Base-by-base conservation (phyloP, 805 yeast genomes). In the Ogataea minuta region DNA sequence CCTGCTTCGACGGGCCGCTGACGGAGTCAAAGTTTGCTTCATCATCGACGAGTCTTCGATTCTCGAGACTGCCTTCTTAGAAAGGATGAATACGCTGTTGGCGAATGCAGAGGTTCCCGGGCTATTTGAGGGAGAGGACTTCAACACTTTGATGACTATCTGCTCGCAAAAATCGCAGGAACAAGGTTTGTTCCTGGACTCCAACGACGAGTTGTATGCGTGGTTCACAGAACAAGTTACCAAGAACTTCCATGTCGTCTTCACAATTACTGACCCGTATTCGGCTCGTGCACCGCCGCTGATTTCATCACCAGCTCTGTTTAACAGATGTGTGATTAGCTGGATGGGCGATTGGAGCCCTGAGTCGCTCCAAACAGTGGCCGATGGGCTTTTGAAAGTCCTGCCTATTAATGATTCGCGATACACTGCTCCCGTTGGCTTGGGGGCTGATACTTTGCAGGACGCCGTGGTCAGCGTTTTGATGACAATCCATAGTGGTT, bases 91-190 rank as follows among this genome's bases (percentile, higher is more conserved):
- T 52, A 86, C 95, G 0, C 64, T 91, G n/a, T 69, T 91, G 26
- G 96, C 97, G 0, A 91, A 91, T 60, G 85, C 95, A 0, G 97
- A 91, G 53, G 72, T 89, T 26, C 96, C 96, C 1, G 96, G 95
- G 4, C 64, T 91, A 10, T 91, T 87, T 58, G 84, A 77, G 40
- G 89, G 80, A 0, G 95, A 86, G 8, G 90, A 85, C 7, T 72
- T 67, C 35, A 63, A 63, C 0, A 43, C 67, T 2, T 62, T 90
- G 40, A 64, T 84, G 66, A 60, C 59, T 2, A 49, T 72, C 2
- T 79, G 95, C 42, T 60, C 69, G 9, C 79, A 77, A 10, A 79
- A 74, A 33, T 71, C 85, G 0, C 70, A 72, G 26, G 57, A 72
- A 3, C 77, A 74, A 31, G 95, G 95, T 0, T 53, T 80, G 3